Base-by-base conservation (phyloP, 2,329 filamentous ascomycete species). In the Fusarium abutilonis region DNA sequence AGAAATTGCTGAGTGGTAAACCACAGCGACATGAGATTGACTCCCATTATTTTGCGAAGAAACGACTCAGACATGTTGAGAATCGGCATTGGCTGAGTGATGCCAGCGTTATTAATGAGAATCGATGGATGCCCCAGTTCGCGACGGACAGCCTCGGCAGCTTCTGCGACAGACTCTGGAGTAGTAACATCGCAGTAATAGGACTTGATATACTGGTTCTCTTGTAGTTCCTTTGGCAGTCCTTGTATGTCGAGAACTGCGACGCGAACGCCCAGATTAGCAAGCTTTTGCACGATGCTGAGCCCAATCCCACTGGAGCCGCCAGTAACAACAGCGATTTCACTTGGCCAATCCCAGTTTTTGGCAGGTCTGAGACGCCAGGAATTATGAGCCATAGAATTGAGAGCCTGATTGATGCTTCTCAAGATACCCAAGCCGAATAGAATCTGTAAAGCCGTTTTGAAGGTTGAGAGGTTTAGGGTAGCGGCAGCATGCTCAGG, bases 61-160 rank as follows among this genome's bases (percentile, higher is more conserved):
- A 86, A 82, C 10, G 77, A 78, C 57, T 86, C 82, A 0, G 81
- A 79, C 39, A 80, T 76, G 21, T 82, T 78, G 45, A 91, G 81
- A 63, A 92, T 83, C 10, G 80, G 80, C 58, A 82, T 82, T 40
- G 85, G 86, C 42, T 79, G 80, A 9, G 82, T 83, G 41, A 89
- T 81, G 58, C 88, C 88, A 6, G 88, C 88, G 69, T 90, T 91
- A 77, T 90, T 90, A 77, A 90, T 86, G 3, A 92, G 79, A 52
- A 92, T 79, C 0, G 88, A 89, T 0, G 89, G 89, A 44, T 83
- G 71, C 19, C 88, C 89, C 29, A 89, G 75, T 4, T 76, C 72
- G 9, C 71, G 62, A 3, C 75, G 73, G 11, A 83, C 53, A 1
- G 71, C 63, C 4, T 72, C 65, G 28, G 81, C 81, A 0, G 76